Base-by-base conservation (phyloP, 352 stramenopile species). In the Saprolegnia parasitica region DNA sequence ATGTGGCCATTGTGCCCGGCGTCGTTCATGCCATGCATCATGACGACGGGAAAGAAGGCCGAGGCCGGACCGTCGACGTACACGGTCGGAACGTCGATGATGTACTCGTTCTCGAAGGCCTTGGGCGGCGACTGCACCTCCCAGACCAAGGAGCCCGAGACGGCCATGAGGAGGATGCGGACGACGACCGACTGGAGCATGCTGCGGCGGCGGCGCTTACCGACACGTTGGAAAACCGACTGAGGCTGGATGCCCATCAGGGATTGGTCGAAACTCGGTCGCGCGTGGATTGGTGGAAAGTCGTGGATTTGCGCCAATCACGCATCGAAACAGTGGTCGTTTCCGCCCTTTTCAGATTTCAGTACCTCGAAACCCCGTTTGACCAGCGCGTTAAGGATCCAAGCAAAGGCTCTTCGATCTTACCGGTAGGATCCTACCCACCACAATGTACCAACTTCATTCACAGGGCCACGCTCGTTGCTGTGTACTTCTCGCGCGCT, bases 11-110 rank as follows among this genome's bases (percentile, higher is more conserved):
- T 97, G 15, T 88, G 87, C 46, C 89, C 96, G 11, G 86, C 90
- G 65, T 98, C 94, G 23, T 91, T 93, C 91, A 98, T 98, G 18
- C 94, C 94, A 71, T 98, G 93, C 74, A 96, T 96, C 37, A 96
- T 61, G 21, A 97, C 85, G 3, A 96, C 80, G 2, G 89, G 89
- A 11, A 81, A 68, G 47, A 67, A 67, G 21, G 37, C 40, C 4
- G 42, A 37, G 20, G 58, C 45, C 8, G 58, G 35, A 18, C 40
- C 39, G 23, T 56, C n/a, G 39, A 67, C 58, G 26, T 67, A 67
- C 24, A 37, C 39, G 13, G 58, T 67, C 5, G 58, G 58, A 20
- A 67, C 58, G 35, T 67, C 58, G 13, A 67, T 42, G 16, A 67
- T 67, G 40, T 67, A 67, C 23, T 67, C 58, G n/a, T 67, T 40